Conservation (phyloP, 257 asterid genomes). For the Fraxinus quadrangulata region DNA sequence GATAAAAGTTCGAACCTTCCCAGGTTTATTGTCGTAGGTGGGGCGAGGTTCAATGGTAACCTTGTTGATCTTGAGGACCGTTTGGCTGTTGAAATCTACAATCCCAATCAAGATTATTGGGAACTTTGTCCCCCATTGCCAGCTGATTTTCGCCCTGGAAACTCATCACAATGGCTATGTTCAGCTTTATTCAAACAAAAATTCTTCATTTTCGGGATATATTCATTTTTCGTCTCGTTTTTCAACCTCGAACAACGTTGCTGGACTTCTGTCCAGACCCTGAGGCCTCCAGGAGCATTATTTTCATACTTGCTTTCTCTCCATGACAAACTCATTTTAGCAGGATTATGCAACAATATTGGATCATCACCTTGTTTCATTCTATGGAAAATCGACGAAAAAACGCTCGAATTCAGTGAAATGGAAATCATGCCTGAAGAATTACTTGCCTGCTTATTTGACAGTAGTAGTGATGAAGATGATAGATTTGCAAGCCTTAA, state of each 20-base stretch:
- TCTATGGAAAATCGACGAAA: conserved; percentile 44
- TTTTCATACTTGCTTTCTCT: conserved; percentile 31
- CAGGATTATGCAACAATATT: conserved; percentile 31
- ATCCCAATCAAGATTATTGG: conserved; percentile 33
- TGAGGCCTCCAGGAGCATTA: conserved; percentile 42
- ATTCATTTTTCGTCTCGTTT: conserved; percentile 28
- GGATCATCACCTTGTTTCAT: conserved; percentile 19
- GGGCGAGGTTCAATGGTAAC: conserved; percentile 23
- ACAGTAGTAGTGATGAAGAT: conserved; percentile 1
- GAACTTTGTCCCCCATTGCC: conserved; percentile 35
- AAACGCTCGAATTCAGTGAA: conserved; percentile 37
- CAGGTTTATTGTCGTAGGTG: conserved; percentile 34
- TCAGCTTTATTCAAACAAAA: conserved; percentile 31
- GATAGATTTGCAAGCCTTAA: conserved; percentile 20
- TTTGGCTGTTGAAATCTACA: conserved; percentile 32
- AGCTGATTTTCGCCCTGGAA: conserved; percentile 25
- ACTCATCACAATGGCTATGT: conserved; percentile 22
- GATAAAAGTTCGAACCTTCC: conserved; percentile 7
- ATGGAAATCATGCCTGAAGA: conserved; percentile 37
- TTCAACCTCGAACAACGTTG: conserved; percentile 6
- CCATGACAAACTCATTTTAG: conserved; percentile 31
- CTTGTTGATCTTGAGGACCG: conserved; percentile 25
- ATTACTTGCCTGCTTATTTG: conserved; percentile 25
- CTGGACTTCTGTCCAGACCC: neutral
- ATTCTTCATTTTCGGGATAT: conserved; percentile 30